Conservation (phyloP, 768 basidiomycete species). For the Tylopilus intermedius region DNA sequence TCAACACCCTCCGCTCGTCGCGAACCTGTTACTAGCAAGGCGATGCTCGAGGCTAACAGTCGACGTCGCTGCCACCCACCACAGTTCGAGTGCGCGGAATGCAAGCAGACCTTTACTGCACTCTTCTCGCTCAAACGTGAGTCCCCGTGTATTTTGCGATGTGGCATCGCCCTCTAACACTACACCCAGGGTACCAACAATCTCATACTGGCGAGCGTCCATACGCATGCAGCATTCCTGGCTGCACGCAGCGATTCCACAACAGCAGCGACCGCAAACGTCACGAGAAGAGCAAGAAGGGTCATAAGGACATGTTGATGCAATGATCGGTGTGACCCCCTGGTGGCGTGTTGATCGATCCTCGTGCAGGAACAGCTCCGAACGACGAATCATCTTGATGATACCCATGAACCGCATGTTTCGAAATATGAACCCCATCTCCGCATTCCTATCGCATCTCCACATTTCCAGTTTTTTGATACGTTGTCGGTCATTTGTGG, state of each 20-base stretch:
- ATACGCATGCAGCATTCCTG: conserved; percentile 21
- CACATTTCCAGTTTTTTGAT: neutral
- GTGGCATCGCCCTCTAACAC: neutral
- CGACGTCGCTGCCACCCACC: conserved; percentile 29
- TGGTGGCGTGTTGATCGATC: conserved; percentile 23
- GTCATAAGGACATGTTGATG: conserved; percentile 20
- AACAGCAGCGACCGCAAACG: conserved; percentile 33
- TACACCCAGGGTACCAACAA: conserved; percentile 23
- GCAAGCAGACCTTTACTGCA: conserved; percentile 27
- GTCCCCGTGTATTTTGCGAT: neutral
- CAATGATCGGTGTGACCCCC: conserved; percentile 13
- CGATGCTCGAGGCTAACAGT: conserved; percentile 30
- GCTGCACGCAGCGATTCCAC: conserved; percentile 27
- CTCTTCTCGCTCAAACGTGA: conserved; percentile 31
- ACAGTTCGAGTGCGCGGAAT: conserved; percentile 14
- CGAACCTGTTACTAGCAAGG: conserved; percentile 27
- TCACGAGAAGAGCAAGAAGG: conserved; percentile 32
- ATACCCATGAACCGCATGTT: conserved; percentile 4
- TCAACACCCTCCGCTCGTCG: conserved; percentile 11
- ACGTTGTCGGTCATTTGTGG: conserved; percentile 2
- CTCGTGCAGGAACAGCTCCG: neutral
- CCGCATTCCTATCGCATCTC: conserved; percentile 6
- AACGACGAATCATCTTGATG: neutral
- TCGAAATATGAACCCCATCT: conserved; percentile 8
- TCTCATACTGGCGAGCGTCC: conserved; percentile 28